A percentile compares a stretch with the other conserved stretches of the same genome.
phyloP scores from a whole-genome alignment of 1,284 basidiomycete genomes.

The Boletus smithii region DNA sequence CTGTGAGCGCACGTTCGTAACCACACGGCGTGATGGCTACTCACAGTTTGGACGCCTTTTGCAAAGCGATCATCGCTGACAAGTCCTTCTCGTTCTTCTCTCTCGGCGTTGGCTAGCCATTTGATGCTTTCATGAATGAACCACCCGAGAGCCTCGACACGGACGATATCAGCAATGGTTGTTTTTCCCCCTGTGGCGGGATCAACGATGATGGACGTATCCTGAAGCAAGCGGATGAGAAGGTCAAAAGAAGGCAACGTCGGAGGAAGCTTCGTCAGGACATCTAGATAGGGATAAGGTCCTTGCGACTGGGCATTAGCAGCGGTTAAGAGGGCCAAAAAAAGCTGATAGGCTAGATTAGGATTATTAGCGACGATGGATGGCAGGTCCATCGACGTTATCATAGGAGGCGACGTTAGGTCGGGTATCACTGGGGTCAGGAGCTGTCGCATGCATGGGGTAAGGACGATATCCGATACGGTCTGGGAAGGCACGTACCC shows the following conservation, averaged over 20 bases:
- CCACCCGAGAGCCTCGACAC: slow-evolving; percentile 59
- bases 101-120: slow-evolving; percentile 66
- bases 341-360: slow-evolving; percentile 59
- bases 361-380: slow-evolving; percentile 66
- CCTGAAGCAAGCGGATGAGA: slow-evolving; percentile 60
- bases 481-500: slow-evolving; percentile 40
- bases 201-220: slow-evolving; percentile 46
- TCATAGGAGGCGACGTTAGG: slow-evolving; percentile 53
- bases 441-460: slow-evolving; percentile 24
- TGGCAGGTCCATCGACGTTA: slow-evolving; percentile 63
- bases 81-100: slow-evolving; percentile 58
- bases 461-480: not conserved
- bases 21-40: slow-evolving; percentile 27
- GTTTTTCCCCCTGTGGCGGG: slow-evolving; percentile 42
- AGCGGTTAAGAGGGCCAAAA: slow-evolving; percentile 51
- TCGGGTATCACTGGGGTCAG: slow-evolving; percentile 41
- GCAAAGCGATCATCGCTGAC: slow-evolving; percentile 69
- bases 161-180: slow-evolving; percentile 60
- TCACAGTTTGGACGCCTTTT: slow-evolving; percentile 64
- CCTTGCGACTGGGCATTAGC: slow-evolving; percentile 39
- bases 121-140: slow-evolving; percentile 64
- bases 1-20: slow-evolving; percentile 4
- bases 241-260: slow-evolving; percentile 71
- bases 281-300: slow-evolving; percentile 50
- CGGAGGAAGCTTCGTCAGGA: slow-evolving; percentile 50